A percentile compares a stretch with the other conserved stretches of the same genome.
These are phyloP conservation scores for Lithospermum erythrorhizon DNA, from an alignment of 257 asterid species.

Conservation along the genomic window DNA sequence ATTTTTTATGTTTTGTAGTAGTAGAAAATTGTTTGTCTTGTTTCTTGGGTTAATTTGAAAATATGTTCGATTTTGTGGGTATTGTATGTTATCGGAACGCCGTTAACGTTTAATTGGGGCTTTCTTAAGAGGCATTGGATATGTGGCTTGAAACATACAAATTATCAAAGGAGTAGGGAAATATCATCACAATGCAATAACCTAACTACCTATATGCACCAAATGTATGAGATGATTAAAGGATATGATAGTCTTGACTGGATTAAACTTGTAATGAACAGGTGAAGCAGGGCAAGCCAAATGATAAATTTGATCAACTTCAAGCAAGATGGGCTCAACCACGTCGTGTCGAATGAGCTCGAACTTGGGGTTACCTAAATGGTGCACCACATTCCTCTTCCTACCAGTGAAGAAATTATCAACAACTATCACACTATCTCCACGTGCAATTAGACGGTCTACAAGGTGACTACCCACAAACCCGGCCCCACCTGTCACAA, in stretches of 20 bases:
- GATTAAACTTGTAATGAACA: slow-evolving; percentile 88
- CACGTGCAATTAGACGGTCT: slow-evolving; percentile 6
- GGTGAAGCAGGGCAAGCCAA: slow-evolving; percentile 99
- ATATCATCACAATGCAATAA: no score
- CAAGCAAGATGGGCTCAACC: slow-evolving; percentile 35
- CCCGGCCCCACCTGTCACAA: slow-evolving; percentile 9
- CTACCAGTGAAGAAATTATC: slow-evolving; percentile 14
- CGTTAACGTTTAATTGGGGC: no score
- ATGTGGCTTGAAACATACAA: no score
- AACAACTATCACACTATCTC: slow-evolving; percentile 13
- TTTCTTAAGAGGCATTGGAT: no score
- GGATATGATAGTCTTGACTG: slow-evolving; percentile 33
- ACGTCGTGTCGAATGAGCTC: slow-evolving; percentile 19
- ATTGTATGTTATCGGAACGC: no score
- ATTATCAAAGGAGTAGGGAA: no score
- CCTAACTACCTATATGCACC: no score
- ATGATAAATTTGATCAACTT: slow-evolving; percentile 92
- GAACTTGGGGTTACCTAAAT: slow-evolving; percentile 13
- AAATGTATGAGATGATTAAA: background rate
- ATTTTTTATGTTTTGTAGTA: no score
- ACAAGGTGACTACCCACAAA: slow-evolving; percentile 8
- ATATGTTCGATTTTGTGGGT: no score
- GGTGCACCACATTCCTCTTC: slow-evolving; percentile 14
- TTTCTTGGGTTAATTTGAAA: no score
- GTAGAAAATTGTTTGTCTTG: no score